Percentiles rank a stretch among this genome's conserved stretches.
Evolutionary conservation across 208 protist genomes (phyloP).

Genomic region (Wallacemonas sp.): DNA sequence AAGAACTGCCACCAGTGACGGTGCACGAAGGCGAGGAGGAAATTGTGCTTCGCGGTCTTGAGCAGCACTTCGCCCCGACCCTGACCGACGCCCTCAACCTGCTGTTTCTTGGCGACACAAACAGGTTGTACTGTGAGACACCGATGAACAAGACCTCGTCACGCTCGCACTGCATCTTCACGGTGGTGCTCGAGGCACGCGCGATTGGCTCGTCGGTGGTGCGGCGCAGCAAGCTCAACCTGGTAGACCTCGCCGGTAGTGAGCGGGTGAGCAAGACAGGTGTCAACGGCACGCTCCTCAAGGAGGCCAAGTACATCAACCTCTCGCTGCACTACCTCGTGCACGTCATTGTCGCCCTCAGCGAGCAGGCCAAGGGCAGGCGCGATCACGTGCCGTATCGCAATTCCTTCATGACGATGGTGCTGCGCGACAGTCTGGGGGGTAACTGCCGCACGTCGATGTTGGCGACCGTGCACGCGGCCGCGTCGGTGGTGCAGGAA

Average conservation of each 20-base stretch:
- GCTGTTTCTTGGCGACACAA: constrained; percentile 86
- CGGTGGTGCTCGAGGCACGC: constrained; percentile 73
- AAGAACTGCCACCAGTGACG: constrained; percentile 64
- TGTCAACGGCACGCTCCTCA: constrained; percentile 63
- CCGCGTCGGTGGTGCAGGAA: constrained; percentile 58
- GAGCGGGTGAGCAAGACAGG: constrained; percentile 89
- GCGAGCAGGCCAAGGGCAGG: constrained; percentile 69
- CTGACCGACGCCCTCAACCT: constrained; percentile 79
- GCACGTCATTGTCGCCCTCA: constrained; percentile 85
- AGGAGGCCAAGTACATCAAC: constrained; percentile 93
- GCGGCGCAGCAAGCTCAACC: constrained; percentile 71
- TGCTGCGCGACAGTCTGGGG: constrained; percentile 90
- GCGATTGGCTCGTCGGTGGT: constrained; percentile 42
- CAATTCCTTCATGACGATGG: constrained; percentile 94
- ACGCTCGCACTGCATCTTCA: constrained; percentile 92
- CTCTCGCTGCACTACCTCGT: constrained; percentile 84
- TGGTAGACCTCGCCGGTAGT: constrained; percentile 93
- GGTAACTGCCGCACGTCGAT: constrained; percentile 96
- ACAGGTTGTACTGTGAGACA: constrained; percentile 86
- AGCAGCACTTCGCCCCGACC: constrained; percentile 62
- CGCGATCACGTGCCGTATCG: constrained; percentile 94
- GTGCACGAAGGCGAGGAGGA: constrained; percentile 66
- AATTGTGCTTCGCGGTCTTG: constrained; percentile 58
- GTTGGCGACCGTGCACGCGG: constrained; percentile 84
- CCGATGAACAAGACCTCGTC: constrained; percentile 93